Evolutionary conservation across 225 moss, liverwort and hornwort species (phyloP).

Genomic region (Physcomitrellopsis africana): DNA sequence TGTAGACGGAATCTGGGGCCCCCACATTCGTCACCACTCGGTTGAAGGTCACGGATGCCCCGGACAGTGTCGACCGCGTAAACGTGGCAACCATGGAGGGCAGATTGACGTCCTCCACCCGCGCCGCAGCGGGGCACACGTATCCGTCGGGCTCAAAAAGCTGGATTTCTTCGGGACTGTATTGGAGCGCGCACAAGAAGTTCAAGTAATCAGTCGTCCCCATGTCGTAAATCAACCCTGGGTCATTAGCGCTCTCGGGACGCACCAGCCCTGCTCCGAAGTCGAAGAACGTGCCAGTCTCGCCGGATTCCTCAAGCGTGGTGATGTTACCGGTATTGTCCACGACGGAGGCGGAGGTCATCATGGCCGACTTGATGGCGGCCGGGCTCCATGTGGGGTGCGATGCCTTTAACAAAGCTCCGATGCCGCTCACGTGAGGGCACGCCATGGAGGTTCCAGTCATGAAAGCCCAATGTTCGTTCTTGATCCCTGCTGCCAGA

Average conservation of each 20-base stretch:
- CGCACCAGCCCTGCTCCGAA: constrained; percentile 41
- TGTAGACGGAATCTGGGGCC: constrained; percentile 24
- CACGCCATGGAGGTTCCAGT: constrained; percentile 58
- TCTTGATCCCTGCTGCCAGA: constrained; percentile 31
- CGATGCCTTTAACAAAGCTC: constrained; percentile 43
- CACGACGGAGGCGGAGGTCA: constrained; percentile 30
- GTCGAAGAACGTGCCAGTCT: constrained; percentile 25
- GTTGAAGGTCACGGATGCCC: constrained; percentile 1
- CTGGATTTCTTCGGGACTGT: neutral
- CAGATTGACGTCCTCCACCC: constrained; percentile 46
- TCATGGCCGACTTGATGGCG: constrained; percentile 64
- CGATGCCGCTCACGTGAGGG: constrained; percentile 67
- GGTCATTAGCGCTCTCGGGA: constrained; percentile 41
- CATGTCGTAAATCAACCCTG: constrained; percentile 56
- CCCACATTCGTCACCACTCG: constrained; percentile 54
- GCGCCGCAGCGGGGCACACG: constrained; percentile 26
- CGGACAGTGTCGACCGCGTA: neutral
- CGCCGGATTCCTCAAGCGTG: neutral
- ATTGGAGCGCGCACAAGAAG: constrained; percentile 51
- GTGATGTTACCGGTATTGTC: constrained; percentile 36
- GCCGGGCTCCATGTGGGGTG: constrained; percentile 61
- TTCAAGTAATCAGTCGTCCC: constrained; percentile 29
- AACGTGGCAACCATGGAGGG: constrained; percentile 26
- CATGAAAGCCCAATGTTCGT: constrained; percentile 16
- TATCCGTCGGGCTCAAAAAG: constrained; percentile 26